phyloP scores from a whole-genome alignment of 192 early-diverging fungal genomes.

The Podila epicladia region DNA sequence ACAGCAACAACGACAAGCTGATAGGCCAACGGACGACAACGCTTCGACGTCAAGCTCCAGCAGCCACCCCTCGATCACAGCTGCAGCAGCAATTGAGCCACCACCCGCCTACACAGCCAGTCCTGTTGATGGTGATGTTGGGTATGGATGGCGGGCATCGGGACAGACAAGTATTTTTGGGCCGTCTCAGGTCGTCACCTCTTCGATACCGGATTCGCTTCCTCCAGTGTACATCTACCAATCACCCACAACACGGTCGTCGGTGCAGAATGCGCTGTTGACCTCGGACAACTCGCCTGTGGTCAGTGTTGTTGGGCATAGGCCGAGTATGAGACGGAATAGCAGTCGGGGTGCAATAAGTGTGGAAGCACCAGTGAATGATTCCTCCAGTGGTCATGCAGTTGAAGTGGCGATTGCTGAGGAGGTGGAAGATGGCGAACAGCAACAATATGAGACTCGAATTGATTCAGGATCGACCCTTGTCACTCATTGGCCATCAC shows the following conservation, averaged over 20 bases:
- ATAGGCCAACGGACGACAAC: background rate
- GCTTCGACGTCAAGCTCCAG: slow-evolving; percentile 4
- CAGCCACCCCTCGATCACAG: slow-evolving; percentile 16
- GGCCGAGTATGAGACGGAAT: too few relatives aligned
- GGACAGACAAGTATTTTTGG: background rate
- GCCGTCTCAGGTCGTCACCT: background rate
- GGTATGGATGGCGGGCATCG: slow-evolving; percentile 17
- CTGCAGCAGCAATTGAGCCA: slow-evolving; percentile 6
- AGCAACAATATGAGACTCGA: too few relatives aligned
- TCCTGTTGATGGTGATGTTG: slow-evolving; percentile 23
- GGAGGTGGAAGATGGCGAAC: too few relatives aligned
- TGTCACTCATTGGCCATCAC: too few relatives aligned
- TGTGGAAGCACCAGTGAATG: too few relatives aligned
- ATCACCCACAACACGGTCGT: slow-evolving; percentile 13
- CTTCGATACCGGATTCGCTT: background rate
- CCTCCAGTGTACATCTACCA: slow-evolving; percentile 31
- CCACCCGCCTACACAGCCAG: slow-evolving; percentile 12
- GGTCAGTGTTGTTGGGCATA: background rate
- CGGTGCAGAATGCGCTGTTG: slow-evolving; percentile 18
- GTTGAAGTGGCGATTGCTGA: too few relatives aligned
- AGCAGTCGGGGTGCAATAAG: too few relatives aligned
- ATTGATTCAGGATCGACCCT: too few relatives aligned
- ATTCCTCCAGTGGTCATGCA: too few relatives aligned
- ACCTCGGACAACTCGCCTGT: slow-evolving; percentile 24
- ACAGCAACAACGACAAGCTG: background rate